phyloP scores from a whole-genome alignment of 441 rosid genomes.

The Gossypium schwendimanii region DNA sequence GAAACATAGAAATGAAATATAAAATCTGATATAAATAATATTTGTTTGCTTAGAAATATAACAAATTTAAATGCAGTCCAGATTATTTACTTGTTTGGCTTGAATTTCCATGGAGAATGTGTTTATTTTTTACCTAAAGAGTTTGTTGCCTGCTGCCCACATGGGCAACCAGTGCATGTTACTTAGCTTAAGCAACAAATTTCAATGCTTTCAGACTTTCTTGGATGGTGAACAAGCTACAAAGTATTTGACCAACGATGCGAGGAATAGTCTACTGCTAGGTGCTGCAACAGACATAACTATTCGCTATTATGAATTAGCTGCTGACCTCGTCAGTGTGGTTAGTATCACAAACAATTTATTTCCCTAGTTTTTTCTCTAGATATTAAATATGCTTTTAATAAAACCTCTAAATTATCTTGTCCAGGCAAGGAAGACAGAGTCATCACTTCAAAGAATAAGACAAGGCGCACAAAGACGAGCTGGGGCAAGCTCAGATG shows the following conservation, averaged over 20 bases:
- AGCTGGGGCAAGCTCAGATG: slow-evolving; percentile 82
- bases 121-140: not conserved
- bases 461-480: slow-evolving; percentile 86
- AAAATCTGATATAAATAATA: not conserved
- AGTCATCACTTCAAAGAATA: slow-evolving; percentile 80
- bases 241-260: slow-evolving; percentile 52
- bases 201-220: slow-evolving; percentile 42
- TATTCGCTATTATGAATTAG: slow-evolving; percentile 64
- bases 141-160: not conserved
- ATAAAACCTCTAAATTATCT: slow-evolving; percentile 5
- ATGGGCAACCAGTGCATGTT: not conserved
- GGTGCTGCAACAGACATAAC: slow-evolving; percentile 66
- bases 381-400: slow-evolving; percentile 5
- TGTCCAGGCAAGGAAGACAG: slow-evolving; percentile 76
- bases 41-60: not conserved
- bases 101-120: slow-evolving; percentile 3
- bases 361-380: not conserved
- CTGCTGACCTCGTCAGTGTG: slow-evolving; percentile 74
- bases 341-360: slow-evolving; percentile 37
- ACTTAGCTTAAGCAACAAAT: not conserved
- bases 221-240: slow-evolving; percentile 71
- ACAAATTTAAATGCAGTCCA: not conserved
- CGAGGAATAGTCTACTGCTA: slow-evolving; percentile 43
- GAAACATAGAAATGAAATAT: not conserved
- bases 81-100: not conserved